phyloP scores from a whole-genome alignment of 2,329 filamentous ascomycete genomes.

The Aspergillus sp. region DNA sequence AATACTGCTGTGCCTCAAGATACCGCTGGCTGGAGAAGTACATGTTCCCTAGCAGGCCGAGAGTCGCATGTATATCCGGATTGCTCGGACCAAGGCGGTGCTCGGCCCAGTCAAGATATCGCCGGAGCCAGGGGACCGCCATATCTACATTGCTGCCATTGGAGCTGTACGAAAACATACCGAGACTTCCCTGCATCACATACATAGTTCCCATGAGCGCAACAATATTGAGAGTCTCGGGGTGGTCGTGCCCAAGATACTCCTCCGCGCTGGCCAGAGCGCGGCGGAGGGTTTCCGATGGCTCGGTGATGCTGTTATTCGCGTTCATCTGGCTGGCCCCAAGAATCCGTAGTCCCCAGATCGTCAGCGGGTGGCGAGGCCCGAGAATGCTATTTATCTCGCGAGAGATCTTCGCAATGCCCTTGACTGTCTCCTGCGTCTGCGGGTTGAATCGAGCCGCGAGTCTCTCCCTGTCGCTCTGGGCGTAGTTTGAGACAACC shows the following conservation, averaged over 20 bases:
- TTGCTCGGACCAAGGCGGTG: constrained; percentile 20
- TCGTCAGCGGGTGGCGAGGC: constrained; percentile 21
- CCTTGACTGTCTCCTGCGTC: constrained; percentile 17
- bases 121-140: constrained; percentile 28
- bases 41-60: constrained; percentile 25
- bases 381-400: constrained; percentile 23
- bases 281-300: constrained; percentile 31
- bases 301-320: constrained; percentile 16
- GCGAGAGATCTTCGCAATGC: constrained; percentile 16
- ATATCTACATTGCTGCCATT: constrained; percentile 9
- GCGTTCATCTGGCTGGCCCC: constrained; percentile 21
- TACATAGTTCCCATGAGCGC: constrained; percentile 31
- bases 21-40: constrained; percentile 25
- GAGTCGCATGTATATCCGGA: constrained; percentile 21
- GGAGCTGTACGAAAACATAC: background rate
- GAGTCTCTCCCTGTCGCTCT: constrained; percentile 5
- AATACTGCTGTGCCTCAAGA: constrained; percentile 26
- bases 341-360: constrained; percentile 25
- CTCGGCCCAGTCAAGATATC: constrained; percentile 30
- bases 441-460: constrained; percentile 13
- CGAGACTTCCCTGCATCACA: constrained; percentile 14
- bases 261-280: constrained; percentile 30
- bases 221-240: constrained; percentile 28
- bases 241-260: constrained; percentile 24
- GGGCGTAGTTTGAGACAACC: constrained; percentile 20